Evolutionary conservation across 2,329 filamentous ascomycete genomes (phyloP).

Genomic region (Malbranchea zuffiana): DNA sequence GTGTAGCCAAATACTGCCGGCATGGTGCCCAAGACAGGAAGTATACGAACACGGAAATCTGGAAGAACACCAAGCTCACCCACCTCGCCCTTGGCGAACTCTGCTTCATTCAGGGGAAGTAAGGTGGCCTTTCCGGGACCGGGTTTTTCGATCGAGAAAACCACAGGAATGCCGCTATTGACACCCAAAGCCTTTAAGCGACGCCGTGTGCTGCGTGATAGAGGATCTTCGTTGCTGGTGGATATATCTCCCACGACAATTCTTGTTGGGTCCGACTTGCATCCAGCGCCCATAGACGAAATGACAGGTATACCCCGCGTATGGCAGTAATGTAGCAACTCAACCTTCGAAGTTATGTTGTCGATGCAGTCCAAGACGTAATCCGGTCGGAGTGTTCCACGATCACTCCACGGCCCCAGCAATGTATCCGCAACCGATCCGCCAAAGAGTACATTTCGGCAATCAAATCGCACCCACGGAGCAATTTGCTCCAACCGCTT

Average conservation of each 20-base stretch:
- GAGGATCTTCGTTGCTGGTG: conserved; percentile 71
- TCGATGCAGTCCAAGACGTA: conserved; percentile 97
- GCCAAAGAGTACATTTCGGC: conserved; percentile 73
- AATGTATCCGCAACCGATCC: conserved; percentile 54
- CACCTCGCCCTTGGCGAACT: conserved; percentile 75
- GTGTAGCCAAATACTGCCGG: conserved; percentile 90
- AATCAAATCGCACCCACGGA: conserved; percentile 86
- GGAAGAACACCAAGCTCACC: conserved; percentile 79
- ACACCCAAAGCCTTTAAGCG: conserved; percentile 67
- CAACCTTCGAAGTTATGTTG: conserved; percentile 95
- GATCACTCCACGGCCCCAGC: conserved; percentile 52
- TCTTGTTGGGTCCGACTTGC: conserved; percentile 75
- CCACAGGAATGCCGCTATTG: conserved; percentile 73
- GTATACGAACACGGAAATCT: conserved; percentile 86
- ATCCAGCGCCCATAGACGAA: conserved; percentile 91
- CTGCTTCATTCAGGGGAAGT: conserved; percentile 74
- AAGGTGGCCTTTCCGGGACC: conserved; percentile 85
- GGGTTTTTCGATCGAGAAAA: conserved; percentile 84
- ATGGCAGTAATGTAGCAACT: conserved; percentile 77
- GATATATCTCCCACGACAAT: conserved; percentile 89
- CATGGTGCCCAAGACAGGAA: conserved; percentile 94
- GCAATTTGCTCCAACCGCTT: conserved; percentile 72
- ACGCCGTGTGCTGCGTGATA: conserved; percentile 74
- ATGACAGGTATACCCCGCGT: conserved; percentile 69
- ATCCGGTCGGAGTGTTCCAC: conserved; percentile 50